Percentiles rank a stretch among this genome's conserved stretches.
Conservation (phyloP, 768 basidiomycete genomes). For the Coprinopsis marcescibilis region DNA sequence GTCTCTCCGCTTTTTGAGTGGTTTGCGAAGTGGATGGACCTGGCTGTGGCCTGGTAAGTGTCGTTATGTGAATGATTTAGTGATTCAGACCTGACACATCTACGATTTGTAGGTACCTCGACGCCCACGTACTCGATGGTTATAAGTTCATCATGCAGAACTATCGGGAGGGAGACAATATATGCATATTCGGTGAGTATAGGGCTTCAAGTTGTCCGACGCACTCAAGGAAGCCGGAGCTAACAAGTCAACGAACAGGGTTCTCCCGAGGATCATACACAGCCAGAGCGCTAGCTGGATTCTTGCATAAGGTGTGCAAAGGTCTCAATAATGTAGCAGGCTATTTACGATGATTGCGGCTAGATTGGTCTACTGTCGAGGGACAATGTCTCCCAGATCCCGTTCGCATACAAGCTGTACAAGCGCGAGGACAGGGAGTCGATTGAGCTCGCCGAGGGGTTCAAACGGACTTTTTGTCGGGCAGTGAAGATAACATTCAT, state of each 20-base stretch:
- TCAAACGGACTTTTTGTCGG: slow-evolving; percentile 67
- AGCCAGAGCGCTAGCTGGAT: slow-evolving; percentile 64
- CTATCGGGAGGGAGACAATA: slow-evolving; percentile 64
- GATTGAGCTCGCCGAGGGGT: slow-evolving; percentile 48
- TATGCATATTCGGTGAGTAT: slow-evolving; percentile 62
- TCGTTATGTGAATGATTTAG: background rate
- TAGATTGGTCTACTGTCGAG: slow-evolving; percentile 68
- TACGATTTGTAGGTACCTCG: slow-evolving; percentile 50
- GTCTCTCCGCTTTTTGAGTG: slow-evolving; percentile 56
- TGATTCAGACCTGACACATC: background rate
- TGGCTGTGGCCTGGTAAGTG: slow-evolving; percentile 66
- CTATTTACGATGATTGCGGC: background rate
- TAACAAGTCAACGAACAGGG: slow-evolving; percentile 32
- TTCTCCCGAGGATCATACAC: slow-evolving; percentile 62
- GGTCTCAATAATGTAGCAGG: background rate
- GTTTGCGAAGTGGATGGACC: slow-evolving; percentile 57
- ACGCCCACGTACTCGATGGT: slow-evolving; percentile 66
- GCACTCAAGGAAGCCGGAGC: background rate
- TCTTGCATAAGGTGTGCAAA: slow-evolving; percentile 55
- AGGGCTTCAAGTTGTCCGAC: slow-evolving; percentile 8
- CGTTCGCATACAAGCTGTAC: slow-evolving; percentile 74
- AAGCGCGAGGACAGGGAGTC: slow-evolving; percentile 42
- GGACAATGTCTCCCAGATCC: slow-evolving; percentile 63
- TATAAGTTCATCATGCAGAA: slow-evolving; percentile 79
- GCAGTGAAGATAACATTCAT: slow-evolving; percentile 71